These are phyloP conservation scores for Ogataea paradorogensis DNA, from an alignment of 805 yeast genomes.

Conservation along the genomic window DNA sequence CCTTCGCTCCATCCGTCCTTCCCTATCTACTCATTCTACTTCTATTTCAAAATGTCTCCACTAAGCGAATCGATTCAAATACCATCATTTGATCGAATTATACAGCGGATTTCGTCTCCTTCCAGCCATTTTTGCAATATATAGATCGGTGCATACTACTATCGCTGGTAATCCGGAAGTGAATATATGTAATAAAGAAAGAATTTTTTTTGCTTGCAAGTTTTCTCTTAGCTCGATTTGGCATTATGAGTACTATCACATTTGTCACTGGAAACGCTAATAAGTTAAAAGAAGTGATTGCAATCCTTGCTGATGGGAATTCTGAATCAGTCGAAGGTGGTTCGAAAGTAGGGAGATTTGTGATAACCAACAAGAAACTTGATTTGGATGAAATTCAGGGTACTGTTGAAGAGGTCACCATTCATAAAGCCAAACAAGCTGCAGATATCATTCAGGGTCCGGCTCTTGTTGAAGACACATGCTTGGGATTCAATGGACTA, in stretches of 20 bases:
- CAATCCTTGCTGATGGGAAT: constrained; percentile 53
- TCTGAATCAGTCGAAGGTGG: constrained; percentile 26
- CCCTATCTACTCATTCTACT: background rate
- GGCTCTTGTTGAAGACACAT: constrained; percentile 93
- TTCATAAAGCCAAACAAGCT: constrained; percentile 75
- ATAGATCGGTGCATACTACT: constrained; percentile 31
- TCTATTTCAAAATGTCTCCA: constrained; percentile 23
- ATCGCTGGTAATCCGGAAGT: constrained; percentile 43
- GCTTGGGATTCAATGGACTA: constrained; percentile 77
- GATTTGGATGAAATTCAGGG: constrained; percentile 95
- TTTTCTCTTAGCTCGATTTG: constrained; percentile 1
- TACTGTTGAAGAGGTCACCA: constrained; percentile 73
- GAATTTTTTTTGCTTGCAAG: constrained; percentile 1
- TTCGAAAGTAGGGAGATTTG: constrained; percentile 44
- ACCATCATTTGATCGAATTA: constrained; percentile 21
- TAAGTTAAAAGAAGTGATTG: constrained; percentile 80
- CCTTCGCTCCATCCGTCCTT: no score
- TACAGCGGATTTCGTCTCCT: constrained; percentile 34
- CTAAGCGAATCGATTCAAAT: constrained; percentile 32
- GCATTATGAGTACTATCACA: constrained; percentile 27
- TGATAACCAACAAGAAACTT: constrained; percentile 58
- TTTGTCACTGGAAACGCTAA: constrained; percentile 76
- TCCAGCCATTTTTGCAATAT: constrained; percentile 41
- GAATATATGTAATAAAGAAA: constrained; percentile 26
- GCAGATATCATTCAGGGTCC: constrained; percentile 65